A percentile compares a stretch with the other conserved stretches of the same genome.
Conservation (phyloP, 1,139 yeast species). For the Nakaseomyces delphensis region DNA sequence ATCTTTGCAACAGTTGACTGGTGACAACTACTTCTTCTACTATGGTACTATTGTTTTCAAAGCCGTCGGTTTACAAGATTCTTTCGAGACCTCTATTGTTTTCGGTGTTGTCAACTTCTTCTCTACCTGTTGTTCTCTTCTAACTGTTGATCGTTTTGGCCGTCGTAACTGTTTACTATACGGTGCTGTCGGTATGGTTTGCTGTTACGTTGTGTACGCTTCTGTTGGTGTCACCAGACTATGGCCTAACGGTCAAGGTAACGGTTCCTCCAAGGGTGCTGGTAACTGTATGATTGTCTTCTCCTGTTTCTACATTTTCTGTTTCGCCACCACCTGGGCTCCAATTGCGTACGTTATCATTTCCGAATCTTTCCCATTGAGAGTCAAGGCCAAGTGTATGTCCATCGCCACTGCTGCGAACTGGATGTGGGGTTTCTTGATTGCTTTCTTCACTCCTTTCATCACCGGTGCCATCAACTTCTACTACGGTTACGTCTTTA, state of each 20-base stretch:
- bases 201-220: conserved; percentile 56
- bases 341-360: conserved; percentile 67
- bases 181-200: conserved; percentile 57
- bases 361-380: conserved; percentile 68
- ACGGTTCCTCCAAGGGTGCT: conserved; percentile 39
- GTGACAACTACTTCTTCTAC: conserved; percentile 72
- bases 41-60: conserved; percentile 68
- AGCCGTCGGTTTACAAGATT: conserved; percentile 62
- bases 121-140: conserved; percentile 60
- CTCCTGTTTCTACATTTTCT: conserved; percentile 68
- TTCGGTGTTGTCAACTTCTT: conserved; percentile 70
- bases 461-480: conserved; percentile 39
- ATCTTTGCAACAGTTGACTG: conserved; percentile 66
- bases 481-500: conserved; percentile 62
- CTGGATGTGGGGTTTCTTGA: conserved; percentile 72
- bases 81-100: conserved; percentile 65
- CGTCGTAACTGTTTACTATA: conserved; percentile 54
- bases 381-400: conserved; percentile 71
- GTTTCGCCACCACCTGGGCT: conserved; percentile 80
- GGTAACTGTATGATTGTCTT: conserved; percentile 73
- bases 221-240: conserved; percentile 56
- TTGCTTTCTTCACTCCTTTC: conserved; percentile 67
- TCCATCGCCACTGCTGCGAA: conserved; percentile 62
- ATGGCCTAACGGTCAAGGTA: conserved; percentile 52
- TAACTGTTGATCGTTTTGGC: conserved; percentile 57